These are phyloP conservation scores for Termitomyces sp. DNA, from an alignment of 768 basidiomycete genomes.

Conservation along the genomic window DNA sequence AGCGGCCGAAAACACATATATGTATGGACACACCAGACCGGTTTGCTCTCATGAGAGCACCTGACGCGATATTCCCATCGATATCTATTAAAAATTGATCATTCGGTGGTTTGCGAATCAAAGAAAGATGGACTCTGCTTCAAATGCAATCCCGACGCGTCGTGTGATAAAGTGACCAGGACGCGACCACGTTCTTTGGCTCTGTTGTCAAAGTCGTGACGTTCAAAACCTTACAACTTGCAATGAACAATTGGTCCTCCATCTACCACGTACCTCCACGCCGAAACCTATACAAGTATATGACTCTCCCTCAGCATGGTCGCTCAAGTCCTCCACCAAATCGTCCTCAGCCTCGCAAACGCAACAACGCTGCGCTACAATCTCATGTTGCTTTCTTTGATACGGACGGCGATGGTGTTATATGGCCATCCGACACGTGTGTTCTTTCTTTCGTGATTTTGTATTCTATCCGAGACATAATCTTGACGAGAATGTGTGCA, in stretches of 20 bases:
- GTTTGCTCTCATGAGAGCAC: neutral
- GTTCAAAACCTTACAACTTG: neutral
- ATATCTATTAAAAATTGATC: neutral
- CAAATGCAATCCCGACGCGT: too few species aligned
- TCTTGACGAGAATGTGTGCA: neutral
- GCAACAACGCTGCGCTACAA: slow-evolving; percentile 32
- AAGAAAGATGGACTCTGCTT: neutral
- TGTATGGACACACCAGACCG: too few species aligned
- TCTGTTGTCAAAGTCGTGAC: slow-evolving; percentile 1
- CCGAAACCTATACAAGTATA: neutral
- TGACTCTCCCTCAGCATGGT: slow-evolving; percentile 8
- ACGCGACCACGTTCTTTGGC: slow-evolving; percentile 1
- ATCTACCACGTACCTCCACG: slow-evolving; percentile 12
- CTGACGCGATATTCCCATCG: neutral
- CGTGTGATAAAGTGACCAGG: too few species aligned
- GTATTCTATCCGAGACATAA: neutral
- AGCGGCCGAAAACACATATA: too few species aligned
- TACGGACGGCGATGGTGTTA: slow-evolving; percentile 36
- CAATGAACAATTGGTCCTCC: slow-evolving; percentile 11
- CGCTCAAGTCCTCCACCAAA: slow-evolving; percentile 10
- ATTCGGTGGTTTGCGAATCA: neutral
- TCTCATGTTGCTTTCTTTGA: slow-evolving; percentile 42
- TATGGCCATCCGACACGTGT: slow-evolving; percentile 41
- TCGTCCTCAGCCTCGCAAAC: slow-evolving; percentile 10
- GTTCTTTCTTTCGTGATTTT: slow-evolving; percentile 8